phyloP scores from a whole-genome alignment of 441 rosid species.

The Sinapis alba region DNA sequence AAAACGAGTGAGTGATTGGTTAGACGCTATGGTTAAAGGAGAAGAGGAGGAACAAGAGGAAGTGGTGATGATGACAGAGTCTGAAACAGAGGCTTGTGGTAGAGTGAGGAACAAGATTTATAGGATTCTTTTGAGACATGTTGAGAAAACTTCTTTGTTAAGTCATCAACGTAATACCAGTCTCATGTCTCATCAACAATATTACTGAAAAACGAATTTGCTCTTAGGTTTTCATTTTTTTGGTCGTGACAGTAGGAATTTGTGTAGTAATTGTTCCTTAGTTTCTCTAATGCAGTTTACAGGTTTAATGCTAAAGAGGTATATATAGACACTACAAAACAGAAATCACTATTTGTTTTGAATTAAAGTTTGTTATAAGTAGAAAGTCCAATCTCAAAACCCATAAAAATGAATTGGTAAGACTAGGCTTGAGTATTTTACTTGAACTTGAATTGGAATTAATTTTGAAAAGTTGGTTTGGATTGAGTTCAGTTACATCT shows the following conservation, averaged over 20 bases:
- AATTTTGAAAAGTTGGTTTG: too few species aligned
- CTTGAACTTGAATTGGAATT: too few species aligned
- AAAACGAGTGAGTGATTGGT: slow-evolving; percentile 72
- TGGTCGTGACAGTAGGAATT: slow-evolving; percentile 1
- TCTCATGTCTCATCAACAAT: slow-evolving; percentile 32
- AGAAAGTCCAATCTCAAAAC: neutral
- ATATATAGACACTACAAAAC: neutral
- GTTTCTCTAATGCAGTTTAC: neutral
- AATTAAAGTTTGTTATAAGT: neutral
- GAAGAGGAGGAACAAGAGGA: slow-evolving; percentile 29
- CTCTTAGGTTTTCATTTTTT: neutral
- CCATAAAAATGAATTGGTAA: neutral
- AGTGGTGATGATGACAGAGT: slow-evolving; percentile 38
- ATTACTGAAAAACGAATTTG: slow-evolving; percentile 1
- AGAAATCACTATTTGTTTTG: neutral
- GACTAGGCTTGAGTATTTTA: neutral
- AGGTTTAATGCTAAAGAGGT: neutral
- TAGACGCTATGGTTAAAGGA: slow-evolving; percentile 48
- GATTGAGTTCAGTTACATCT: too few species aligned
- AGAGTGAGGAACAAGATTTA: slow-evolving; percentile 67
- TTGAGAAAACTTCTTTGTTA: slow-evolving; percentile 59
- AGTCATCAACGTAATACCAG: slow-evolving; percentile 31
- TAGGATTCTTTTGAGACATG: slow-evolving; percentile 65
- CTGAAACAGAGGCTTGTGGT: slow-evolving; percentile 50
- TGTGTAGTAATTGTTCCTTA: neutral